These are phyloP conservation scores for Melanomma pulvis-pyrius DNA, from an alignment of 495 filamentous ascomycete genomes.

Conservation along the genomic window DNA sequence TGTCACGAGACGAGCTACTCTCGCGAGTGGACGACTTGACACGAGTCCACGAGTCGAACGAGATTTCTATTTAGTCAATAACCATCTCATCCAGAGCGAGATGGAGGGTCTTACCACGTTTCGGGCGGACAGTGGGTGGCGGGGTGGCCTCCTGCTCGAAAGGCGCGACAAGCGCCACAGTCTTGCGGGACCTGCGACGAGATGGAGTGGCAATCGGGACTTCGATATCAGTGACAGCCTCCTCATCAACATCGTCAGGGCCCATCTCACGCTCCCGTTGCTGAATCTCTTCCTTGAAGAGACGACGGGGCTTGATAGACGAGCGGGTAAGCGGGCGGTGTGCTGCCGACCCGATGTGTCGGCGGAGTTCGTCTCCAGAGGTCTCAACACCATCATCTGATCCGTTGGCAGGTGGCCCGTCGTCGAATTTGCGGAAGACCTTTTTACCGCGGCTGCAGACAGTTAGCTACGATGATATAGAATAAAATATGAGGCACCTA, in stretches of 20 bases:
- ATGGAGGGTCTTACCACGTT: conserved; percentile 3
- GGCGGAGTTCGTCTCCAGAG: conserved; percentile 55
- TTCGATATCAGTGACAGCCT: conserved; percentile 53
- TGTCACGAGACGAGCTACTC: not conserved
- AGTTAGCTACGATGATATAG: conserved; percentile 16
- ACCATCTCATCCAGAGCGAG: not conserved
- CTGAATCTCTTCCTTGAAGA: conserved; percentile 67
- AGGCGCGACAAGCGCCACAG: not conserved
- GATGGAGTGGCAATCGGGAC: conserved; percentile 32
- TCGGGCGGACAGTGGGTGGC: conserved; percentile 30
- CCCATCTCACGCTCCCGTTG: conserved; percentile 41
- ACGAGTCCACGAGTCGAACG: conserved; percentile 28
- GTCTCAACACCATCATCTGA: conserved; percentile 52
- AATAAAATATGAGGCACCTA: conserved; percentile 56
- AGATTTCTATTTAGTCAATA: conserved; percentile 13
- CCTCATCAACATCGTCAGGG: conserved; percentile 50
- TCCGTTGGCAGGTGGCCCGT: conserved; percentile 39
- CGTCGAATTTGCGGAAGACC: conserved; percentile 69
- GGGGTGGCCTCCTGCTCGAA: conserved; percentile 20
- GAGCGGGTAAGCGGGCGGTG: conserved; percentile 67
- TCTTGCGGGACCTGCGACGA: not conserved
- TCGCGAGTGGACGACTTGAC: conserved; percentile 15
- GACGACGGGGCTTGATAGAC: conserved; percentile 77
- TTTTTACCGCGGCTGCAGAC: conserved; percentile 81
- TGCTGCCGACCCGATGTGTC: conserved; percentile 38